phyloP scores from a whole-genome alignment of 257 asterid genomes.

The Salvia miltiorrhiza region DNA sequence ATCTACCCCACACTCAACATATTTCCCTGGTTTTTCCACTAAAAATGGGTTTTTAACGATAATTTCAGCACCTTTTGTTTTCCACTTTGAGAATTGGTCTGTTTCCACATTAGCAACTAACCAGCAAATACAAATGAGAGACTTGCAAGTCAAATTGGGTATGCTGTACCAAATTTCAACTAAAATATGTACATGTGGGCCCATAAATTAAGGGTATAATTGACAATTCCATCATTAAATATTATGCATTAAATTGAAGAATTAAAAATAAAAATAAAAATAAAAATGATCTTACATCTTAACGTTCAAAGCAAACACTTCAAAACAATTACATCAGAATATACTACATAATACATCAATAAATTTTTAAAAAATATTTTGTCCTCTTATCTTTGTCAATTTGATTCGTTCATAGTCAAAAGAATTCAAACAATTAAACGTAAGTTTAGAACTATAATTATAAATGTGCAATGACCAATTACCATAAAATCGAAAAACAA shows the following conservation, averaged over 20 bases:
- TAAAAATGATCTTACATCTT: too few relatives aligned
- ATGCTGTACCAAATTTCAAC: neutral
- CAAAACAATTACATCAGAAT: too few relatives aligned
- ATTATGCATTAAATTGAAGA: neutral
- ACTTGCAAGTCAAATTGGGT: neutral
- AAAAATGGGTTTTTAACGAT: neutral
- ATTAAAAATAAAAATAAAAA: too few relatives aligned
- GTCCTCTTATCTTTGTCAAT: too few relatives aligned
- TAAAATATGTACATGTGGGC: neutral
- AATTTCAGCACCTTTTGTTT: neutral
- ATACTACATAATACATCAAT: too few relatives aligned
- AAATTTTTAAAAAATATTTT: too few relatives aligned
- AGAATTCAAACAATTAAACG: too few relatives aligned
- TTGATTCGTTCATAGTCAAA: too few relatives aligned
- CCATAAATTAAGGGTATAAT: neutral
- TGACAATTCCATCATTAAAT: neutral
- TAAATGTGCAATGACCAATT: too few relatives aligned
- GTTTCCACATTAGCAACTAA: neutral
- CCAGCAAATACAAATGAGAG: neutral
- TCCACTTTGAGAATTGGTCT: conserved; percentile 16
- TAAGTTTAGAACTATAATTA: too few relatives aligned
- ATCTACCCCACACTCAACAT: neutral
- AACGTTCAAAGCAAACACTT: too few relatives aligned
- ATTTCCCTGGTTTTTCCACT: neutral
- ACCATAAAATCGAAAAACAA: too few relatives aligned